Base-by-base conservation (phyloP, 2,329 filamentous ascomycete genomes). In the Phialophora macrospora region DNA sequence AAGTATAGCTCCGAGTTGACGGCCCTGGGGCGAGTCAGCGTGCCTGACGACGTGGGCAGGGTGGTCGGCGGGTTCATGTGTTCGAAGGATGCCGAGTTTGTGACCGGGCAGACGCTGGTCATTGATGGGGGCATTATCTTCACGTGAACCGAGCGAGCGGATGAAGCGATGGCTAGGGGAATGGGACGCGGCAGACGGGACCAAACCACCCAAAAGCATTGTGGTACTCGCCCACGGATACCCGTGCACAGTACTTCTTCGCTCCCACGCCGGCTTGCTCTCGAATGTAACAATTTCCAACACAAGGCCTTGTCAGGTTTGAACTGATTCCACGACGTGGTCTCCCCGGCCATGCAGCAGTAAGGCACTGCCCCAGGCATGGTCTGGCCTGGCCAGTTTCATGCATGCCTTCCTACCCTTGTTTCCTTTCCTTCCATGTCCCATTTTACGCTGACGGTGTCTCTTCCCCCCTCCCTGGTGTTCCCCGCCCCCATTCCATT, bases 61-160 rank as follows among this genome's bases (percentile, higher is more conserved):
- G 75, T 85, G 52, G 87, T 90, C n/a, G 83, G 83, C 67, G 72
- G 72, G 1, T 90, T 87, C 72, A 72, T 90, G 66, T 82, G 82
- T 0, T 80, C 84, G 11, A 79, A 78, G 20, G 87, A 90, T 70
- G 84, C 54, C 0, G 84, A 90, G 68, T 89, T 87, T 68, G 80
- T 90, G 70, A 90, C 88, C 0, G 88, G 88, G 0, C 87, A 90
- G 77, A 89, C 85, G 2, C 80, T 88, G 66, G 73, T 90, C 8
- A 83, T 89, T 38, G 86, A 88, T 69, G 86, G 85, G 0, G 86
- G 86, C 0, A 84, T 87, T n/a, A 74, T 84, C 6, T 84, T 82
- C 20, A 73, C 71, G 26, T 71, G 61, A 44, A 17, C 38, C 2
- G 38, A 44, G 38, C 38, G 17, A n/a, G 38, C 6, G 1, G 17